These are phyloP conservation scores for Starmerella vaccinii DNA, from an alignment of 805 yeast genomes.

Conservation along the genomic window DNA sequence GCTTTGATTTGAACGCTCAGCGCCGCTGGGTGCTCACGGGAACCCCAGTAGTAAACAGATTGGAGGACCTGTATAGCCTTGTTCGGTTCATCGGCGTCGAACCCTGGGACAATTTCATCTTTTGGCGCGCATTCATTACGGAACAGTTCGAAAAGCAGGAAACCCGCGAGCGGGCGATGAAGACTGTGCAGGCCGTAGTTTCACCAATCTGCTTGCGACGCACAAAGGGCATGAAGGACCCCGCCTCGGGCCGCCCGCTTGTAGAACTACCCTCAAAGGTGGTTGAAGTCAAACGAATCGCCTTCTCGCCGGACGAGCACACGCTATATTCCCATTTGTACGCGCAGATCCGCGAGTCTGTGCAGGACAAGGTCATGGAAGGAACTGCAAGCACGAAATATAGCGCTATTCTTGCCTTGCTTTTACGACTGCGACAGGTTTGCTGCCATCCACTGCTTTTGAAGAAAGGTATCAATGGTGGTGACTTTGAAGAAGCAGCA, in stretches of 20 bases:
- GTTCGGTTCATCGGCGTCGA: slow-evolving; percentile 65
- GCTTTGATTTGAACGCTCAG: slow-evolving; percentile 51
- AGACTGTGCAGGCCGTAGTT: slow-evolving; percentile 71
- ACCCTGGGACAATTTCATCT: slow-evolving; percentile 79
- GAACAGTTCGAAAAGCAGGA: slow-evolving; percentile 70
- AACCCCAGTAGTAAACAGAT: slow-evolving; percentile 78
- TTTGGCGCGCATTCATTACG: slow-evolving; percentile 81
- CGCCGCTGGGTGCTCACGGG: slow-evolving; percentile 85
- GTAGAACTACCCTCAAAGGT: slow-evolving; percentile 71
- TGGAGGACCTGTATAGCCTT: slow-evolving; percentile 76
- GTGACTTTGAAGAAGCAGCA: too few species aligned
- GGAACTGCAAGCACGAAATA: slow-evolving; percentile 67
- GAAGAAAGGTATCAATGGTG: slow-evolving; percentile 29
- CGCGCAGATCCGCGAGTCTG: slow-evolving; percentile 46
- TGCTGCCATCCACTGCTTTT: slow-evolving; percentile 77
- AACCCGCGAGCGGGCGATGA: slow-evolving; percentile 54
- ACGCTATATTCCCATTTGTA: slow-evolving; percentile 59
- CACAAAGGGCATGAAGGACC: slow-evolving; percentile 72
- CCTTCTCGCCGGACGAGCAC: slow-evolving; percentile 56
- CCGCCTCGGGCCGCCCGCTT: slow-evolving; percentile 52
- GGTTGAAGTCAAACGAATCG: slow-evolving; percentile 55
- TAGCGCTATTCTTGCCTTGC: slow-evolving; percentile 70
- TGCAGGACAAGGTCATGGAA: slow-evolving; percentile 31
- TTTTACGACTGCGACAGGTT: slow-evolving; percentile 71
- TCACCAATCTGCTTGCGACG: slow-evolving; percentile 76